A percentile compares a stretch with the other conserved stretches of the same genome.
Evolutionary conservation across 202 grass and related monocot species (phyloP).

Genomic region (Eragrostis tef): DNA sequence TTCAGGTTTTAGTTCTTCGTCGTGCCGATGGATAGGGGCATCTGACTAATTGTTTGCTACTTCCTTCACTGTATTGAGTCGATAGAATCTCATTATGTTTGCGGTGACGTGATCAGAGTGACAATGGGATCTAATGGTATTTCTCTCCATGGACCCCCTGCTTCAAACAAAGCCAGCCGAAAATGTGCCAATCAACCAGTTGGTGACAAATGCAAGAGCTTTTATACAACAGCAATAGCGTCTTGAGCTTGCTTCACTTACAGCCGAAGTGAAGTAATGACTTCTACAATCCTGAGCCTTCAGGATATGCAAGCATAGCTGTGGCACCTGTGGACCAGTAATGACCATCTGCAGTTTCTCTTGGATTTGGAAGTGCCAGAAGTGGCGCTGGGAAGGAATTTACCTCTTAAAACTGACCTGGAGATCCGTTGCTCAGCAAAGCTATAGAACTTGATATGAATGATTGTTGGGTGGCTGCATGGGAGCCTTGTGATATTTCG

Average conservation of each 20-base stretch:
- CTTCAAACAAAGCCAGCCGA: slow-evolving; percentile 26
- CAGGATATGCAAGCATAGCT: slow-evolving; percentile 47
- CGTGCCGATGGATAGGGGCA: background rate
- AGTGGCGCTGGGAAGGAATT: slow-evolving; percentile 53
- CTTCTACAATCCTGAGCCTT: slow-evolving; percentile 51
- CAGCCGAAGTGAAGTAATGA: slow-evolving; percentile 38
- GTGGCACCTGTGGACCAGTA: slow-evolving; percentile 29
- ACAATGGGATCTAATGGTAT: slow-evolving; percentile 53
- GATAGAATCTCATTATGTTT: slow-evolving; percentile 24
- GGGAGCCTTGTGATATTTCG: slow-evolving; percentile 54
- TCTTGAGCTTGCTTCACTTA: slow-evolving; percentile 29
- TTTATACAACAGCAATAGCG: slow-evolving; percentile 43
- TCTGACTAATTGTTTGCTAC: background rate
- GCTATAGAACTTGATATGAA: slow-evolving; percentile 49
- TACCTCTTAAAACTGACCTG: slow-evolving; percentile 62
- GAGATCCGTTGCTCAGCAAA: slow-evolving; percentile 52
- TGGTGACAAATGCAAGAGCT: slow-evolving; percentile 45
- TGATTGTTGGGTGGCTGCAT: slow-evolving; percentile 33
- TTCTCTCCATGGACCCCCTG: slow-evolving; percentile 33
- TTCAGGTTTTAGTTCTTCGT: slow-evolving; percentile 24
- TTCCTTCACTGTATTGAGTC: slow-evolving; percentile 39
- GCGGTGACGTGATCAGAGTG: slow-evolving; percentile 28
- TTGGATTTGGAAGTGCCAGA: slow-evolving; percentile 64
- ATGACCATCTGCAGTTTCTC: slow-evolving; percentile 53
- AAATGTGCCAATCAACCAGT: slow-evolving; percentile 32